These are phyloP conservation scores for Colletotrichum sp. DNA, from an alignment of 2,329 filamentous ascomycete genomes.

Conservation along the genomic window DNA sequence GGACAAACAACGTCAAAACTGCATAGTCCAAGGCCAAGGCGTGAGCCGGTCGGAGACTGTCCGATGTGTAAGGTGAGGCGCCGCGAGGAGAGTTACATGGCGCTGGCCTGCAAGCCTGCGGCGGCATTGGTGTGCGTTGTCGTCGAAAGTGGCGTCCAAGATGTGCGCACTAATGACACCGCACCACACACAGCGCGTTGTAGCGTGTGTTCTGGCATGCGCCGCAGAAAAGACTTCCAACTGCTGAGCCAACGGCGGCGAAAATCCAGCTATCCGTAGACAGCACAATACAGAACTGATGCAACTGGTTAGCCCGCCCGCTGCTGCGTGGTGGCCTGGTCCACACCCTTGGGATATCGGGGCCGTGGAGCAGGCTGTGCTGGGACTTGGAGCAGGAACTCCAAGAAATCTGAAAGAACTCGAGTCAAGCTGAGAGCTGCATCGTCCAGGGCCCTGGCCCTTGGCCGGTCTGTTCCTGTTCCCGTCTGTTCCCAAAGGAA, in stretches of 20 bases:
- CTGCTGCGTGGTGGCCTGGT: not conserved
- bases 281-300: not conserved
- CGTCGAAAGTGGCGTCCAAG: not conserved
- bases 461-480: not conserved
- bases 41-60: conserved; percentile 10
- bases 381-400: conserved; percentile 1
- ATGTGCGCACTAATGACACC: not conserved
- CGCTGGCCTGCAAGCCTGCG: not conserved
- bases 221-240: not conserved
- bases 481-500: conserved; percentile 10
- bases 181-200: not conserved
- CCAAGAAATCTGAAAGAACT: not conserved
- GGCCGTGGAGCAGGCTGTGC: conserved; percentile 12
- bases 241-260: not conserved
- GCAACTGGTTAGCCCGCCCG: not conserved
- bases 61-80: not conserved
- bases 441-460: not conserved
- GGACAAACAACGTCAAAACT: not conserved
- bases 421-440: conserved; percentile 7
- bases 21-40: not conserved
- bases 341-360: conserved; percentile 12
- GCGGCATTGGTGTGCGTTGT: not conserved
- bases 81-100: not conserved
- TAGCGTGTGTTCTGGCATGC: not conserved
- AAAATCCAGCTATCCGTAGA: not conserved